Conservation (phyloP, 1,284 basidiomycete genomes). For the Heterobasidion irregulare region DNA sequence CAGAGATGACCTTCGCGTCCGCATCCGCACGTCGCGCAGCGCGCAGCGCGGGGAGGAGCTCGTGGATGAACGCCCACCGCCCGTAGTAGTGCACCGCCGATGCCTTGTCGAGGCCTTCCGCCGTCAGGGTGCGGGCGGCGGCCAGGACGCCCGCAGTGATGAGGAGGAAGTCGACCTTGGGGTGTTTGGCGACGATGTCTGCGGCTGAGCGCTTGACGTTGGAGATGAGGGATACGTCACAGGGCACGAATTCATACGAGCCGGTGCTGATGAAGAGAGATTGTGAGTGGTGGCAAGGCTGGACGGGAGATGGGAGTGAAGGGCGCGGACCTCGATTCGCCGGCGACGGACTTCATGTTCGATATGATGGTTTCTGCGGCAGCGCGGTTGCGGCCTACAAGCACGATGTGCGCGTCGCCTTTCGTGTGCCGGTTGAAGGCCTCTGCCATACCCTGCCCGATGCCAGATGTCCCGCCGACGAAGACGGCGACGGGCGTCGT, state of each 20-base stretch:
- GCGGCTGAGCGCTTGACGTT: not conserved
- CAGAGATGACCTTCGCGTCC: slow-evolving; percentile 18
- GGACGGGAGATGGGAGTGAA: not conserved
- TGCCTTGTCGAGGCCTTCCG: slow-evolving; percentile 20
- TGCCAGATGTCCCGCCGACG: slow-evolving; percentile 27
- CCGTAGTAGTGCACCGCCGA: slow-evolving; percentile 21
- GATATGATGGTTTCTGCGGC: slow-evolving; percentile 28
- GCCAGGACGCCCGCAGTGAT: not conserved
- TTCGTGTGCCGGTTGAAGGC: slow-evolving; percentile 22
- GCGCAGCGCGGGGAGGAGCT: slow-evolving; percentile 17
- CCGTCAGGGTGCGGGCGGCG: slow-evolving; percentile 7
- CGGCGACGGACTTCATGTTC: slow-evolving; percentile 1
- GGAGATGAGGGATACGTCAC: not conserved
- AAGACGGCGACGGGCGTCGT: slow-evolving; percentile 23
- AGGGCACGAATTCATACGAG: slow-evolving; percentile 1
- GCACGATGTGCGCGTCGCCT: slow-evolving; percentile 25
- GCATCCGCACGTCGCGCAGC: slow-evolving; percentile 17
- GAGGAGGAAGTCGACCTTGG: not conserved
- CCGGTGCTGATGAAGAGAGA: not conserved
- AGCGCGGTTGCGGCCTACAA: slow-evolving; percentile 25
- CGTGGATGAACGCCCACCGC: slow-evolving; percentile 21
- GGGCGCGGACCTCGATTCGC: not conserved
- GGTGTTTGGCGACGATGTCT: not conserved
- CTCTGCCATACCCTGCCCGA: slow-evolving; percentile 23
- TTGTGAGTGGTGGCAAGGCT: not conserved